These are phyloP conservation scores for Fusarium proliferatum DNA, from an alignment of 2,329 filamentous ascomycete genomes.

Conservation along the genomic window DNA sequence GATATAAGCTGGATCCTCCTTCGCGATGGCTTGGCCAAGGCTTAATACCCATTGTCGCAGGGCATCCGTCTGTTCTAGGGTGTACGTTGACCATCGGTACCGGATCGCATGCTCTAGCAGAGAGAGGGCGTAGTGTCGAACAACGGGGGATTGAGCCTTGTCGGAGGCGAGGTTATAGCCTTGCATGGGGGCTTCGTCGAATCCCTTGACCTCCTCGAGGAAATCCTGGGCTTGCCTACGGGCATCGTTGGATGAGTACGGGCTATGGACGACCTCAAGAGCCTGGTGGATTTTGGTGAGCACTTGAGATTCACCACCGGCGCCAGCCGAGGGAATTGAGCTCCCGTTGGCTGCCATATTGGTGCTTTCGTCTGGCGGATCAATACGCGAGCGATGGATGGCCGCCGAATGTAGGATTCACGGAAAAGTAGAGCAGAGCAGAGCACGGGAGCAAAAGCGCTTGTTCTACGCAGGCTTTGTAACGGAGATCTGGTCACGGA, in stretches of 20 bases:
- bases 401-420: slow-evolving; percentile 19
- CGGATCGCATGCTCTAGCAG: slow-evolving; percentile 90
- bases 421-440: slow-evolving; percentile 18
- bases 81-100: slow-evolving; percentile 83
- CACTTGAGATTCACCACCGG: slow-evolving; percentile 56
- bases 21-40: slow-evolving; percentile 77
- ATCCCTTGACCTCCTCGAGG: slow-evolving; percentile 85
- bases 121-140: slow-evolving; percentile 93
- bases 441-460: slow-evolving; percentile 26
- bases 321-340: slow-evolving; percentile 46
- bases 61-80: slow-evolving; percentile 71
- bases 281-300: slow-evolving; percentile 82
- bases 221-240: slow-evolving; percentile 86
- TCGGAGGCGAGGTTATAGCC: slow-evolving; percentile 86
- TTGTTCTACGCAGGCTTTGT: slow-evolving; percentile 37
- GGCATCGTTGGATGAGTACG: slow-evolving; percentile 81
- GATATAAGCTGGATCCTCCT: slow-evolving; percentile 82
- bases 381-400: slow-evolving; percentile 19
- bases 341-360: slow-evolving; percentile 53
- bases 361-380: slow-evolving; percentile 28
- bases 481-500: slow-evolving; percentile 22
- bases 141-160: slow-evolving; percentile 77
- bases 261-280: slow-evolving; percentile 86
- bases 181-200: slow-evolving; percentile 82
- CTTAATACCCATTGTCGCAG: slow-evolving; percentile 82